Base-by-base conservation (phyloP, 148 eudicot species). In the Camellia sinensis region DNA sequence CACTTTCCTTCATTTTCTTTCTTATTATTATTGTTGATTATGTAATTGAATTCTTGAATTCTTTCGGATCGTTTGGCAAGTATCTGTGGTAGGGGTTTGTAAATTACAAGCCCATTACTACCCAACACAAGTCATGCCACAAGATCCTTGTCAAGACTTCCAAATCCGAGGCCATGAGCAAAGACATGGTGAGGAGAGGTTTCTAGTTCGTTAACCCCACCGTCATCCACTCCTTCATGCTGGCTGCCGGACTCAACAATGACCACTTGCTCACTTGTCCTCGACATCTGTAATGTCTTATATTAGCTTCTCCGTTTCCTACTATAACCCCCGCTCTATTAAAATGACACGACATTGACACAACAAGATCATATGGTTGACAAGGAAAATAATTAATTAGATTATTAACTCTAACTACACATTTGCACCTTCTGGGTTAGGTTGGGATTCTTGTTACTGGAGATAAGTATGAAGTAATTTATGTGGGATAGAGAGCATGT, bases 1-100 rank as follows among this genome's bases (percentile, higher is more conserved):
- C 37, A 29, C 37, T 29, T 29, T 1, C 37, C 37, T 29, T 29
- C 37, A 29, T 29, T 29, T 29, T 29, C 37, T 29, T 29, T 29
- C 1, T 29, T 29, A 29, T 29, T 29, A 29, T 29, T 29, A 29
- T 17, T 18, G 5, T 12, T 48, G 14, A 56, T 45, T 40, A 13
- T 61, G 59, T 72, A 12, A 3, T 52, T 74, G 22, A 17, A 2
- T 56, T 70, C 21, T 14, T 37, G 80, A 85, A 84, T 81, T 83
- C 73, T 75, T 81, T 87, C 41, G 94, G 94, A 50, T 91, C 98
- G 56, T 92, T 95, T 66, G 89, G 90, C 87, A 92, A 88, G 84
- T 93, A 95, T 72, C 77, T 94, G 54, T 94, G 98, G 54, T 94
- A 97, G 98, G 89, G 92, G 79, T 94, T 89, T 56, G 93, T 91